A percentile compares a stretch with the other conserved stretches of the same genome.
These are phyloP conservation scores for Macrotyloma uniflorum DNA, from an alignment of 306 rosid species.

Conservation along the genomic window DNA sequence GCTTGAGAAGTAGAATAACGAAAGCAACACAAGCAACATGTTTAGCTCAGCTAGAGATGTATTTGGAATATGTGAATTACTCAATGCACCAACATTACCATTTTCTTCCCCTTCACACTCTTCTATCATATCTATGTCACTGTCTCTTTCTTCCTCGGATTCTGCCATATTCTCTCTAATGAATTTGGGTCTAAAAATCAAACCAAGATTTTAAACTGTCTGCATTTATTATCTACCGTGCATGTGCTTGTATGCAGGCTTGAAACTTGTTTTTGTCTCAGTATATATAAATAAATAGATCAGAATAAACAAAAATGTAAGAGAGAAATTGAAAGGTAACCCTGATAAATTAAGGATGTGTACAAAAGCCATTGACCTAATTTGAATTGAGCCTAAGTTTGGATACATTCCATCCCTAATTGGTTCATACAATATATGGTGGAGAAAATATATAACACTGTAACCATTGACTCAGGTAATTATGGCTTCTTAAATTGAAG, in stretches of 20 bases:
- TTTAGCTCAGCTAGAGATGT: slow-evolving; percentile 48
- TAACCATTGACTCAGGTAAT: background rate
- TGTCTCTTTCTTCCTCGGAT: slow-evolving; percentile 19
- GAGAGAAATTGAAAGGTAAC: background rate
- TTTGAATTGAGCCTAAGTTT: slow-evolving; percentile 4
- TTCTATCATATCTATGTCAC: slow-evolving; percentile 7
- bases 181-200: slow-evolving; percentile 10
- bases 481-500: slow-evolving; percentile 28
- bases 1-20: slow-evolving; percentile 31
- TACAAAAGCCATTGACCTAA: background rate
- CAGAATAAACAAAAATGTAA: background rate
- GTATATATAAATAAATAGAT: slow-evolving; percentile 22
- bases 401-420: background rate
- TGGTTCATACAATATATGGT: slow-evolving; percentile 12
- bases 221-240: background rate
- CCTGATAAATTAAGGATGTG: slow-evolving; percentile 8
- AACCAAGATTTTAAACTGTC: background rate
- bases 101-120: slow-evolving; percentile 33
- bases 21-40: slow-evolving; percentile 54
- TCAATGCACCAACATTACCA: background rate
- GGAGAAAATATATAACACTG: background rate
- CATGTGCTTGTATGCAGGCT: background rate
- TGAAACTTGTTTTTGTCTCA: background rate
- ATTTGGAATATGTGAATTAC: slow-evolving; percentile 18
- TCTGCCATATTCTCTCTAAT: slow-evolving; percentile 34